Evolutionary conservation across 1,284 basidiomycete genomes (phyloP), one percentile per base, ranked within the genome.

Genomic region (Rhodotorula sp.): DNA sequence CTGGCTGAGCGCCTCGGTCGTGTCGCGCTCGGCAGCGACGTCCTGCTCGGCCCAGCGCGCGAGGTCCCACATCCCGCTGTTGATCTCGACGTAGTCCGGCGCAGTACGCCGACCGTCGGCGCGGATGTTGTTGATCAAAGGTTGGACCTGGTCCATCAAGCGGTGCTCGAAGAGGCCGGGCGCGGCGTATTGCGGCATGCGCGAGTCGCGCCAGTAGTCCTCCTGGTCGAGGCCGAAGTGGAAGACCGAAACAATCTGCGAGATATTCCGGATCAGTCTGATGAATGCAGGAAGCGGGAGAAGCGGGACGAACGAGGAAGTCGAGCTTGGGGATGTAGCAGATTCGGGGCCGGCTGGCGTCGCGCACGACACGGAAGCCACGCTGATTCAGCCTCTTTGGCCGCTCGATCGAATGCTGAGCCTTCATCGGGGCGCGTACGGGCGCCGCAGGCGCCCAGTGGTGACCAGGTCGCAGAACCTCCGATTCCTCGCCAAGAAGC

Each of bases 271-370:
- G 16, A 13, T 8, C 13, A 27, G 14, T 10, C 3, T 16, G 19
- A 21, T 21, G 10, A 34, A 27, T 27, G 3, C 19, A 34, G 23
- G n/a, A 53, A 41, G 25, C 7, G 25, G 3, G 14, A 17, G 63
- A 45, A n/a, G 34, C 16, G 41, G 27, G 34, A 65, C 75, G 34
- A 50, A 78, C 74, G 56, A 82, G 67, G 54, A 82, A 80, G 66
- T 82, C 80, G 67, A 79, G 78, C 56, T 80, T 74, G 3, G 81
- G 80, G 49, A 81, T 61, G 73, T 82, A 81, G 77, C 82, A 83
- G 65, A 82, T 78, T 62, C 82, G 77, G 10, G 81, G 82, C 14
- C 81, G 68, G 19, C 80, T 78, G 7, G 77, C 79, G 58, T 82
- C 80, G 46, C 71, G 68, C 49, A 76, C 74, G 19, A 71, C 68